Evolutionary conservation across 2,329 filamentous ascomycete species (phyloP), one percentile per base, ranked within the genome.

Genomic region (Epichloe sylvatica): DNA sequence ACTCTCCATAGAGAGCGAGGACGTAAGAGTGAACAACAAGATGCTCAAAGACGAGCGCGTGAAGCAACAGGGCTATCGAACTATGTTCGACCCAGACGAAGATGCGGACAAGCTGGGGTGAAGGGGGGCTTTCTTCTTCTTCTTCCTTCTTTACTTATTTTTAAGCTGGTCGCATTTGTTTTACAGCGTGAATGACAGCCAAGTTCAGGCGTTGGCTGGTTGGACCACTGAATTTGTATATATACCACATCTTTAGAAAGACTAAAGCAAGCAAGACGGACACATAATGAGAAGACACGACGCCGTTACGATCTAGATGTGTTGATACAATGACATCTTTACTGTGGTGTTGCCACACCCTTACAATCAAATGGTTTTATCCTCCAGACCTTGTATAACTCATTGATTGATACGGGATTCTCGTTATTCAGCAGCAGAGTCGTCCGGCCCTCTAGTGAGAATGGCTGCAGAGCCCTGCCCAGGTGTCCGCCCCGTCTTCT

Each of bases 11-110:
- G 92, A 98, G 71, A 86, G 91, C 53, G 91, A 94, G 54, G 94
- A 98, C 69, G 82, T 83, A 3, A 76, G 92, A 52, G 77, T 90
- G 59, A 87, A 98, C 67, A 80, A 78, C 60, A 80, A 85, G 70
- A 96, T 98, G 87, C 73, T 98, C 59, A 94, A 84, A 70, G 92
- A 98, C 64, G 89, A 96, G 25, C 77, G 92, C 13, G 70, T 89
- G 46, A 78, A 77, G 56, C 68, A 67, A 9, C 72, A 81, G 52
- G 70, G 77, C 48, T 64, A 74, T 60, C 72, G 77, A 54, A 78
- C 82, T 2, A 88, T 80, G 52, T 94, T 92, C 65, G 83, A 90
- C 60, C 78, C 88, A 30, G 80, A 83, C 59, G 76, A 83, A 51
- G 81, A 86, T 0, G 80, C 85, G 0, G 80, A 92, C 63, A 83